Base-by-base conservation (phyloP, 306 rosid species). In the cucumber (Cucumis sativus) region DNA sequence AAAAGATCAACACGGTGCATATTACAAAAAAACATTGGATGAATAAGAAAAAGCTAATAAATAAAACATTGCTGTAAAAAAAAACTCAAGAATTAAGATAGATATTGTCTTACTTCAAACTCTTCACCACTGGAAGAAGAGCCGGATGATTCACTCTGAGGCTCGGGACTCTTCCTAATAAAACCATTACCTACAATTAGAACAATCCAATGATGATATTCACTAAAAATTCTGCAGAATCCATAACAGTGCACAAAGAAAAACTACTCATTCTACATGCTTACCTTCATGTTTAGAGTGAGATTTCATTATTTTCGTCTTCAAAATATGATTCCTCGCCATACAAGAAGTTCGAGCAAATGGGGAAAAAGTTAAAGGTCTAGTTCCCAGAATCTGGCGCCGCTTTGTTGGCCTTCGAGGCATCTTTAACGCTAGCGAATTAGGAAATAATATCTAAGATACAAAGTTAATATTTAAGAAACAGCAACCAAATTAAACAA, bases 71-170 rank as follows among this genome's bases (percentile, higher is more conserved):
- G 6, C 5, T n/a, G 6, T 10, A 35, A 18, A 79, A 55, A 77
- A 47, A 5, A 47, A n/a, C n/a, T 76, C 60, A 52, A 5, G 35
- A 28, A 9, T 28, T 33, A 15, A 30, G 10, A 6, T 51, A 10
- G 17, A 54, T 3, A 51, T 3, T 10, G 43, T 49, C 86, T 89
- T 82, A 90, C 98, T 40, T 89, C 90, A 77, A 84, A 90, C 67
- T 88, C 91, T 66, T 81, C 88, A 21, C 86, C 95, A 51, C 82
- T 86, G 11, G 91, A 91, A 63, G 91, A 91, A 63, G 89, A 84
- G 69, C 80, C 92, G 0, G 84, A 78, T 35, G 77, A 69, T 51
- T 84, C 85, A 7, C 65, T 59, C 81, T 61, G 82, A 33, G 63
- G 78, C 74, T 84, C 83, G 66, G 79, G 55, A 68, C 65, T 63